Base-by-base conservation (phyloP, 495 filamentous ascomycete genomes). In the Elaphomyces granulatus region DNA sequence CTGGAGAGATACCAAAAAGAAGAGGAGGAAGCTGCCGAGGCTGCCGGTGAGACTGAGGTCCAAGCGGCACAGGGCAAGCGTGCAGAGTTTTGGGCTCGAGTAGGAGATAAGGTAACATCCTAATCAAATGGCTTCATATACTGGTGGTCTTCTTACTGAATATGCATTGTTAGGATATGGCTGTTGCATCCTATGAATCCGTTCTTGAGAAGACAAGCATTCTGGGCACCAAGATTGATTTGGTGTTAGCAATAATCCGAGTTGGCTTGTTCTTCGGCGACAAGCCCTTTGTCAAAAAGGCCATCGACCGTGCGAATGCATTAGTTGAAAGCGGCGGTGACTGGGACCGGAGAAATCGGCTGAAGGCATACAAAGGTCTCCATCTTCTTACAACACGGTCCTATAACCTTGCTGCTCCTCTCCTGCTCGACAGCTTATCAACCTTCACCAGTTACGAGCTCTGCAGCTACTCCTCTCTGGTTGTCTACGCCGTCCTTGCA, bases 391-490 rank as follows among this genome's bases (percentile, higher is more conserved):
- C 88, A 20, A 74, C 83, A 37, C 86, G 90, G 33, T 86, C 84
- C 37, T 87, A 95, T 66, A 80, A 76, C 55, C 67, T 83, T 36
- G 87, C 86, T 20, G 90, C 92, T 4, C 92, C 92, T 32, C 71
- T 95, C 4, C 80, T 98, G 19, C 83, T 98, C 40, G 90, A 98
- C 66, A 87, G 82, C 54, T 66, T 98, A 43, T 94, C 87, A 17
- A 98, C 90, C n/a, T 98, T 98, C 60, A 98, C 90, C 36, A 93
- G 84, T 51, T 94, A 92, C 65, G 90, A 98, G 61, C 73, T 98
- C 21, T 98, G 90, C 75, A 84, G 75, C 44, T 98, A 98, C 67
- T 88, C 84, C 33, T 78, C 78, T 19, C 73, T 98, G 16, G 90
- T 98, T 31, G 76, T 98, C 43, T 98, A 96, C 68, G 81, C 92